A percentile compares a stretch with the other conserved stretches of the same genome.
These are phyloP conservation scores for Henckelia pumila DNA, from an alignment of 257 asterid species.

Conservation along the genomic window DNA sequence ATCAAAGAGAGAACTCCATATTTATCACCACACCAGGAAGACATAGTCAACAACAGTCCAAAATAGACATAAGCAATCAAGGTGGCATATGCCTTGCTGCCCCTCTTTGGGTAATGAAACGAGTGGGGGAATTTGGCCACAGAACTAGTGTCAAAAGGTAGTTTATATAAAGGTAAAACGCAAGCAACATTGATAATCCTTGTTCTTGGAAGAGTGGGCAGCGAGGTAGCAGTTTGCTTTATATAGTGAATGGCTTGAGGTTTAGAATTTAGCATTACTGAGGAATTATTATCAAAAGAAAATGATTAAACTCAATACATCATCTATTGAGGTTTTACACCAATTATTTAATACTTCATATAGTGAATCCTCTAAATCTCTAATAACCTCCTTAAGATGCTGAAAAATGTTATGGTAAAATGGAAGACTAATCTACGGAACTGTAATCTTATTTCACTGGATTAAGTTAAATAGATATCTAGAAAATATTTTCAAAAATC, in stretches of 20 bases:
- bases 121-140: not conserved
- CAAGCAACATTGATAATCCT: not conserved
- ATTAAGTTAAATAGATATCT: constrained; percentile 13
- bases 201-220: not conserved
- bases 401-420: not conserved
- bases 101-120: not conserved
- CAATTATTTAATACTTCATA: not conserved
- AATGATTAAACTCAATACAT: not conserved
- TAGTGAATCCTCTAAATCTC: not conserved
- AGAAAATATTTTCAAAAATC: not conserved
- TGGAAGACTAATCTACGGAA: not conserved
- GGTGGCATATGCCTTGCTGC: not conserved
- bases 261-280: not conserved
- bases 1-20: not conserved
- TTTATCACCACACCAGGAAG: not conserved
- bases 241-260: not conserved
- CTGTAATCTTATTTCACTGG: constrained; percentile 4
- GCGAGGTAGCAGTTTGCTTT: not conserved
- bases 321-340: not conserved
- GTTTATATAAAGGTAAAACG: not conserved
- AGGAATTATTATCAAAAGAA: too few relatives aligned
- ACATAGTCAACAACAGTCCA: not conserved
- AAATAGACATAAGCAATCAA: too few relatives aligned
- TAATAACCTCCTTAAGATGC: not conserved
- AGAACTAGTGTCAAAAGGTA: not conserved